Evolutionary conservation across 768 basidiomycete species (phyloP), one percentile per base, ranked within the genome.

Genomic region (Rossbeevera mucosa): DNA sequence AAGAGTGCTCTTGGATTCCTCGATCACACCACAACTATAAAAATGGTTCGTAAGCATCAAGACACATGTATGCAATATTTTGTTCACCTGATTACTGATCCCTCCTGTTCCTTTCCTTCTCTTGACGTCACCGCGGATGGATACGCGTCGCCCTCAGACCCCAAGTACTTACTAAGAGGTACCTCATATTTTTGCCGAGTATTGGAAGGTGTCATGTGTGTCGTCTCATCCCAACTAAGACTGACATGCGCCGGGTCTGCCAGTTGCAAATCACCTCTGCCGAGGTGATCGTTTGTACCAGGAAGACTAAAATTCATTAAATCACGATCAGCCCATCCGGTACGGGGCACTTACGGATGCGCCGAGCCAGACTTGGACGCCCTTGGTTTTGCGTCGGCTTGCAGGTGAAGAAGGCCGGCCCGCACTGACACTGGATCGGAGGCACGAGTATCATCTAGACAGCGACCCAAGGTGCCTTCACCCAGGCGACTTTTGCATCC

Each of bases 141-240:
- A 7, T 43, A 25, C 9, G 2, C n/a, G 7, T 50, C 26, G 12
- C 11, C 21, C 7, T 48, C 29, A 1, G 42, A n/a, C 24, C 26
- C 25, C 44, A 64, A 24, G 21, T 59, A 54, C 25, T 44, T 30
- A 53, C 48, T 59, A 13, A 57, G 47, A 52, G 64, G 64, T 0
- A 64, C 64, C 38, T 49, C 50, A 44, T 64, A 64, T 40, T 48
- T 49, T 6, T 13, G 49, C 16, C 18, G 28, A 4, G 40, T 2
- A 12, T 16, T 42, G 24, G 54, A 24, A 5, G 16, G 16, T 16
- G 18, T 36, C 21, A 29, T 24, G 18, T 41, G 51, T 7, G 21
- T 25, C 22, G 22, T 31, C 16, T 49, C 54, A 36, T 50, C 44
- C 56, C 52, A 63, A 2, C 43, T 5, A 20, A 41, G 13, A 21